Conservation (phyloP, 257 asterid genomes). For the Scutellaria minor region DNA sequence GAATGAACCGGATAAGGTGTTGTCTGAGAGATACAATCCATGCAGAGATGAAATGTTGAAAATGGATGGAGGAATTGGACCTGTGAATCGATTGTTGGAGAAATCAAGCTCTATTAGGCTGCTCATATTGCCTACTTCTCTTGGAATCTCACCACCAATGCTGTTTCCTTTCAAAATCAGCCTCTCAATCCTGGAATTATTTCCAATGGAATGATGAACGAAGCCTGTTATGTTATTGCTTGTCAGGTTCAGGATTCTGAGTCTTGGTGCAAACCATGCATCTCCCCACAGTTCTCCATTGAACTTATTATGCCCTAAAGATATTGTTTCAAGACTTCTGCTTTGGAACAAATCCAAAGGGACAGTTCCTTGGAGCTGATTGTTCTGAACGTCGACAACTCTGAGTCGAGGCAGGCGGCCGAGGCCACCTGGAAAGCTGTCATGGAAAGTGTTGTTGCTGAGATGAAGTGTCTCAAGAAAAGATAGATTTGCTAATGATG, state of each 20-base stretch:
- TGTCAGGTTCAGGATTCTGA: slow-evolving; percentile 6
- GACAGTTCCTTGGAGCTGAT: neutral
- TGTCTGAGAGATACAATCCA: slow-evolving; percentile 31
- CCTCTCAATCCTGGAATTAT: slow-evolving; percentile 12
- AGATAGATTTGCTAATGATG: slow-evolving; percentile 42
- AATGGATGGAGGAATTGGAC: slow-evolving; percentile 39
- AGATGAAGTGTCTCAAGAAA: slow-evolving; percentile 37
- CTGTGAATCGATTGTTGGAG: slow-evolving; percentile 37
- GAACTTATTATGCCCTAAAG: neutral
- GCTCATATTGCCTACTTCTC: slow-evolving; percentile 19
- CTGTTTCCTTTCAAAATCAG: neutral
- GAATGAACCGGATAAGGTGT: slow-evolving; percentile 41
- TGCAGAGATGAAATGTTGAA: slow-evolving; percentile 41
- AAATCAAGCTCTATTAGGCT: neutral
- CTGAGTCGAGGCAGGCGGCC: neutral
- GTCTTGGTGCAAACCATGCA: neutral
- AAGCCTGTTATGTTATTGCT: slow-evolving; percentile 2
- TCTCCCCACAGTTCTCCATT: neutral
- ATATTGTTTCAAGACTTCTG: neutral
- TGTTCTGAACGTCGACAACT: neutral
- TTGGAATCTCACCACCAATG: neutral
- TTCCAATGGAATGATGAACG: neutral
- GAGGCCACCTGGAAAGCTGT: neutral
- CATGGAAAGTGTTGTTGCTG: slow-evolving; percentile 23
- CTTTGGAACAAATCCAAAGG: neutral